A percentile compares a stretch with the other conserved stretches of the same genome.
Evolutionary conservation across 2,329 filamentous ascomycete species (phyloP).

Genomic region (Clarireedia homoeocarpa): DNA sequence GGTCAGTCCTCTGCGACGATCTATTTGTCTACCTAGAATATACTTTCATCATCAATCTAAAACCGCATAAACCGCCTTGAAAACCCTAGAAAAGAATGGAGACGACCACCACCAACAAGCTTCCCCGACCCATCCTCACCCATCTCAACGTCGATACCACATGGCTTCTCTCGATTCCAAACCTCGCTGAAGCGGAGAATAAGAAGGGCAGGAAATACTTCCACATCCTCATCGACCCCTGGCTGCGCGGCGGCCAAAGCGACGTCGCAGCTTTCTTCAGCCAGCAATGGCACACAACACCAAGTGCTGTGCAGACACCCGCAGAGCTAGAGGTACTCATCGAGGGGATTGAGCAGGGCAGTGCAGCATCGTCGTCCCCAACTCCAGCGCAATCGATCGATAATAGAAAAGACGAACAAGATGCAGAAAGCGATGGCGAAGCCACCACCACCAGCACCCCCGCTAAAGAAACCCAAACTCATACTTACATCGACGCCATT

Average conservation of each 20-base stretch:
- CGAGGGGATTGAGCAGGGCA: constrained; percentile 37
- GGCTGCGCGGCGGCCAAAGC: constrained; percentile 53
- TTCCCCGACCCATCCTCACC: constrained; percentile 45
- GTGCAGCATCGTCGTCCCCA: not conserved
- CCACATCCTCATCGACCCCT: constrained; percentile 60
- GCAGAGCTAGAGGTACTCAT: constrained; percentile 46
- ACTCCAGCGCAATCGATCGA: too few species aligned
- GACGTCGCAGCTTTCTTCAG: constrained; percentile 59
- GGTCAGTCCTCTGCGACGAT: too few species aligned
- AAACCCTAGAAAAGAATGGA: too few species aligned
- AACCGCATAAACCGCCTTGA: too few species aligned
- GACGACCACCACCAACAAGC: too few species aligned
- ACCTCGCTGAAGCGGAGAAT: constrained; percentile 30
- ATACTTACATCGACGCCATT: not conserved
- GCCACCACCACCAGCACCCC: too few species aligned
- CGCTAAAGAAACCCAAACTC: not conserved
- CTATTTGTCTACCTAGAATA: too few species aligned
- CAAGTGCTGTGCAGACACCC: constrained; percentile 47
- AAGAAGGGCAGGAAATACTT: constrained; percentile 36
- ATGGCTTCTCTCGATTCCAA: constrained; percentile 59
- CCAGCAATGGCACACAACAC: constrained; percentile 53
- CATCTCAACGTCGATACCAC: constrained; percentile 61
- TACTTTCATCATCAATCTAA: too few species aligned
- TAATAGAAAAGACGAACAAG: too few species aligned
- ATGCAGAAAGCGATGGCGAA: too few species aligned